Conservation (phyloP, 805 yeast species). For the Candida easanensis region DNA sequence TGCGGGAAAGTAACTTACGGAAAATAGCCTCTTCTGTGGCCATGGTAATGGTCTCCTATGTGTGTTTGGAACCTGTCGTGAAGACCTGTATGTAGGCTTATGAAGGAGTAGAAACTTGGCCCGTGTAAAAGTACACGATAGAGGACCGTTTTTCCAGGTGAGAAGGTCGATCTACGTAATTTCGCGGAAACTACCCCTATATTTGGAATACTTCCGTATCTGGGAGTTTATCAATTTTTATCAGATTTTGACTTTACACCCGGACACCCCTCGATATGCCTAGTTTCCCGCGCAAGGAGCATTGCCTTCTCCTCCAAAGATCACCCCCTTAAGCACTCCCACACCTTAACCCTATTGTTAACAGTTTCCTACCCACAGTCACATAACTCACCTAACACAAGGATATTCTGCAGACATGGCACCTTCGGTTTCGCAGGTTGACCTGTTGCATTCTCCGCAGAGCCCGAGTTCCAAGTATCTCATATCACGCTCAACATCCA, state of each 20-base stretch:
- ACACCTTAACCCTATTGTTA: too few relatives aligned
- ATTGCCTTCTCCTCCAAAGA: too few relatives aligned
- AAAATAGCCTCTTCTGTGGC: constrained; percentile 37
- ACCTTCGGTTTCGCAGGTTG: constrained; percentile 10
- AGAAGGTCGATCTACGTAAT: not conserved
- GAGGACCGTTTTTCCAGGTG: not conserved
- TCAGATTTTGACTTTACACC: not conserved
- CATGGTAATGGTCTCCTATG: constrained; percentile 19
- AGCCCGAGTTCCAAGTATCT: constrained; percentile 5
- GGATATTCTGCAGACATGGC: constrained; percentile 1
- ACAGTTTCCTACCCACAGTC: too few relatives aligned
- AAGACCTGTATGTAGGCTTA: not conserved
- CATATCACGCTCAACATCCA: not conserved
- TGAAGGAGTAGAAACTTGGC: not conserved
- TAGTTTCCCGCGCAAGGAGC: too few relatives aligned
- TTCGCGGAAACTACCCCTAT: not conserved
- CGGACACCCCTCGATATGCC: too few relatives aligned
- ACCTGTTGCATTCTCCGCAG: constrained; percentile 1
- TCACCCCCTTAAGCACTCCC: too few relatives aligned
- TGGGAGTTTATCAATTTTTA: not conserved
- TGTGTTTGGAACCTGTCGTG: not conserved
- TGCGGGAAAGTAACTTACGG: constrained; percentile 29
- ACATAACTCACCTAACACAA: not conserved
- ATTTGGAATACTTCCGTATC: not conserved
- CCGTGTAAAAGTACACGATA: not conserved